Base-by-base conservation (phyloP, 2,329 filamentous ascomycete genomes). In the Celoporthe dispersa region DNA sequence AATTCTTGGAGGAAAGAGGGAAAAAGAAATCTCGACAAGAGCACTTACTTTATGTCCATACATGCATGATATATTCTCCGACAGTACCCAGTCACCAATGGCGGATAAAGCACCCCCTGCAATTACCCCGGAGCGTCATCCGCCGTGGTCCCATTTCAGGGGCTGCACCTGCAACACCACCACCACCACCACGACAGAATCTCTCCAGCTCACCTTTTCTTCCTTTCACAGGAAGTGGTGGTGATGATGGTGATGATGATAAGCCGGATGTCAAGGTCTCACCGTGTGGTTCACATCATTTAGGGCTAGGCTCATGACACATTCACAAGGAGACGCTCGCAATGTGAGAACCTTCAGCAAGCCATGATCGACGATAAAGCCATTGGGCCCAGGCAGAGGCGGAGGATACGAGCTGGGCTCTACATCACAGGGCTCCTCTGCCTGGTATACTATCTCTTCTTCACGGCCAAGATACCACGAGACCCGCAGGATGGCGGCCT, bases 371-470 rank as follows among this genome's bases (percentile, higher is more conserved):
- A 71, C 69, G 74, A 73, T 16, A 67, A 48, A 66, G 69, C 57
- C 44, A 68, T 75, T 35, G 73, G 70, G 51, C 66, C 73, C 22
- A 71, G 72, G 61, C 73, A 72, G 48, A 72, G 71, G 68, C 73
- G 74, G 22, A 74, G 71, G 35, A 55, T 77, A 33, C 71, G 76
- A 41, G 75, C 76, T 39, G 53, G 67, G 7, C 73, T 75, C 11
- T 59, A 74, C 14, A 57, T 73, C 12, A 33, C 74, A 8, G 76
- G 75, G 11, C 33, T 69, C 39, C 67, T 73, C 35, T 67, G 77
- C 41, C 64, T 70, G 1, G 16, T 76, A 1, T 78, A 77, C 68
- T 77, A 75, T 60, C 28, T 78, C 37, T 60, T 76, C 25, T 78
- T 76, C 48, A 68, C 73, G 51, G 72, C 57, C 57, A 61, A 48